A percentile compares a stretch with the other conserved stretches of the same genome.
Conservation (phyloP, 345 rosid genomes). For the Crucihimalaya himalaica region DNA sequence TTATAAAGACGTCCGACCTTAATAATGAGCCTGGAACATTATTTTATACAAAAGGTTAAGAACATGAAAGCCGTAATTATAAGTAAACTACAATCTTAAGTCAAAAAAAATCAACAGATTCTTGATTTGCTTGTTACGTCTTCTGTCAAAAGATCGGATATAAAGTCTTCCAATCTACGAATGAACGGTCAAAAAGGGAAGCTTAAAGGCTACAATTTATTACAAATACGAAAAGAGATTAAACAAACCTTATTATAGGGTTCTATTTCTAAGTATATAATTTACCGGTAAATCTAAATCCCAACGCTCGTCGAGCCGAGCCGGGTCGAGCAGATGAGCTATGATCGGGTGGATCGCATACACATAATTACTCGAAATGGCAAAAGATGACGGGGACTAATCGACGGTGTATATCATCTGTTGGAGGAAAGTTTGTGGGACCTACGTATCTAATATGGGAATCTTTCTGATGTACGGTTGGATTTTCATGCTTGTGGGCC, state of each 20-base stretch:
- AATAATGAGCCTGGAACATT: too few species aligned
- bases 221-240: neutral
- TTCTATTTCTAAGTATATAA: too few species aligned
- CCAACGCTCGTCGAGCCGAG: slow-evolving; percentile 4
- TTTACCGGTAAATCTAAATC: slow-evolving; percentile 18
- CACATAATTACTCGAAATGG: neutral
- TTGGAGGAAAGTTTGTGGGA: slow-evolving; percentile 19
- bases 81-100: neutral
- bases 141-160: slow-evolving; percentile 17
- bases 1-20: too few species aligned
- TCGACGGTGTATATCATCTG: slow-evolving; percentile 49
- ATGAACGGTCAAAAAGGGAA: slow-evolving; percentile 27
- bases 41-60: too few species aligned
- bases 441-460: slow-evolving; percentile 40
- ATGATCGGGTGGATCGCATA: neutral
- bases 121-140: slow-evolving; percentile 40
- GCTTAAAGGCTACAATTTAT: neutral
- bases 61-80: neutral
- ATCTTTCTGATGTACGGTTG: slow-evolving; percentile 45
- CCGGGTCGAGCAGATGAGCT: slow-evolving; percentile 31
- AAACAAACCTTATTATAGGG: neutral
- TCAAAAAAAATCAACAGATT: slow-evolving; percentile 13
- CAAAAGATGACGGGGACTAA: slow-evolving; percentile 36
- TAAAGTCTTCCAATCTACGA: slow-evolving; percentile 7
- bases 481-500: slow-evolving; percentile 21